These are phyloP conservation scores for Salvia splendens DNA, from an alignment of 257 asterid genomes.

Conservation along the genomic window DNA sequence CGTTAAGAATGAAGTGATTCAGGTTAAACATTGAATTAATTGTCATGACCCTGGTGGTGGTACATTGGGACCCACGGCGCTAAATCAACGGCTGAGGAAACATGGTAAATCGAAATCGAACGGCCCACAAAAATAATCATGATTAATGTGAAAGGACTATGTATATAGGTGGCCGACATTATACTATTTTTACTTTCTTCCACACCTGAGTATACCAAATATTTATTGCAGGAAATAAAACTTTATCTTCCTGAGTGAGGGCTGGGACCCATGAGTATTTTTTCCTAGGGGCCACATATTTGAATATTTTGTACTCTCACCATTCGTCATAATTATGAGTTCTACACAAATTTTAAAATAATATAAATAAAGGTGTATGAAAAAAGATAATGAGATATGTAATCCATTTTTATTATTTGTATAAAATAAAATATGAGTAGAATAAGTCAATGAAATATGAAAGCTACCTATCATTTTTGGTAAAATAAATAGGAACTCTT, in stretches of 20 bases:
- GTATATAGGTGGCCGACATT: slow-evolving; percentile 42
- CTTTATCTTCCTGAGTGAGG: too few species aligned
- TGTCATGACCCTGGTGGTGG: slow-evolving; percentile 12
- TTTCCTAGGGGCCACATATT: not conserved
- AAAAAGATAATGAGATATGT: too few species aligned
- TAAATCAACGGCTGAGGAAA: slow-evolving; percentile 46
- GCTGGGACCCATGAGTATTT: not conserved
- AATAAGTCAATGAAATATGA: too few species aligned
- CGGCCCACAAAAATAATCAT: slow-evolving; percentile 50
- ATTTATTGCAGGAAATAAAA: not conserved
- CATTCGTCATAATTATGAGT: too few species aligned
- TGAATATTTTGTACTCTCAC: too few species aligned
- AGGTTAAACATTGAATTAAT: slow-evolving; percentile 18
- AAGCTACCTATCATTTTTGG: too few species aligned
- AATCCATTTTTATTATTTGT: too few species aligned
- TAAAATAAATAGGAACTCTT: too few species aligned
- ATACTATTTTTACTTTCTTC: slow-evolving; percentile 22
- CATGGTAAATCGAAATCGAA: slow-evolving; percentile 43
- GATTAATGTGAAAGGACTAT: slow-evolving; percentile 3
- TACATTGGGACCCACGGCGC: slow-evolving; percentile 39
- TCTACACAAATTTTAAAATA: too few species aligned
- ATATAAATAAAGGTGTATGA: too few species aligned
- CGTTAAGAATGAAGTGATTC: slow-evolving; percentile 35
- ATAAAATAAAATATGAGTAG: too few species aligned
- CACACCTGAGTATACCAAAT: slow-evolving; percentile 14